Evolutionary conservation across 1,139 yeast species (phyloP), one percentile per base, ranked within the genome.

Genomic region (Pichia sp.): DNA sequence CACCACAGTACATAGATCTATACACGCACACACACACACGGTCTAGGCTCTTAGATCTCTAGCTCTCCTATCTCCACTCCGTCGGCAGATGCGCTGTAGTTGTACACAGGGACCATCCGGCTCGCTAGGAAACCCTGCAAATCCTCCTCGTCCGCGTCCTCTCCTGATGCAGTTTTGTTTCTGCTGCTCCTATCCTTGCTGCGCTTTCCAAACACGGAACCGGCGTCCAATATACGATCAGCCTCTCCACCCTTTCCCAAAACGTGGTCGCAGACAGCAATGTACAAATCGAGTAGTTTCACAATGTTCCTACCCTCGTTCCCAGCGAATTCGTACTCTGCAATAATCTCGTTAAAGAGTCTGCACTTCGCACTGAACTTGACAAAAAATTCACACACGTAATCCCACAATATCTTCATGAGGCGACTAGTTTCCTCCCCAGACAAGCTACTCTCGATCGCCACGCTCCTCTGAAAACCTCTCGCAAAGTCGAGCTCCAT

Each of bases 81-180:
- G 26, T 45, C 54, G 5, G 52, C 44, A 3, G 56, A 19, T 8
- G 49, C 51, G 30, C 47, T 48, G 49, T 63, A 64, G 44, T 60
- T 60, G 51, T 61, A 63, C 19, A 63, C 54, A 1, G 68, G 66
- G 11, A 53, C 45, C 50, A 65, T 51, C 10, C 67, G 53, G 32
- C 60, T 62, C 3, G 60, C 61, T n/a, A 62, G 31, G 71, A 71
- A 70, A 53, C 53, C 60, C 38, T 11, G 23, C 13, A 47, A 19
- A 7, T 47, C 41, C n/a, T 19, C 16, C 13, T 26, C 47, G 16
- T 16, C 31, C 1, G 15, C n/a, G 31, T 30, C n/a, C n/a, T n/a
- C n/a, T n/a, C n/a, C 26, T 23, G 26, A 23, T 23, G 26, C 26
- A 23, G 26, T 23, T 23, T 23, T 23, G 26, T 23, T 23, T 23